Conservation (phyloP, 2,329 filamentous ascomycete species). For the Diatrype stigma region DNA sequence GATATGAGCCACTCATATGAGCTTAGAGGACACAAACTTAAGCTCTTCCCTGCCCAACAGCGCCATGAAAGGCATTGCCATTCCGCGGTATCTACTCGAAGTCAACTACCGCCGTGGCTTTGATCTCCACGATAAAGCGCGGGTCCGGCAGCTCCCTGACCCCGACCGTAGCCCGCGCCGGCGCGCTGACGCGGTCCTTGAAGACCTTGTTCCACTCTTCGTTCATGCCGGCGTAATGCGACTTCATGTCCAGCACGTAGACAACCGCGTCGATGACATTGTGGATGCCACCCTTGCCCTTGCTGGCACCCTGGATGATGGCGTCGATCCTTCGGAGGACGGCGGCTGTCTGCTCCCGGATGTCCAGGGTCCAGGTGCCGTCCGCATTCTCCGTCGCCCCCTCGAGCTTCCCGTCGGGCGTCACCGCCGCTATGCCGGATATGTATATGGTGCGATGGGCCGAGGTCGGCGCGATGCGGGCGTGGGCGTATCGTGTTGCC, state of each 20-base stretch:
- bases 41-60: too few species aligned
- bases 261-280: constrained; percentile 38
- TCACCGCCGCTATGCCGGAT: constrained; percentile 33
- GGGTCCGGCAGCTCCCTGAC: constrained; percentile 28
- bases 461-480: constrained; percentile 23
- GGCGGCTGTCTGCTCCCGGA: constrained; percentile 34
- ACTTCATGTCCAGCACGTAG: constrained; percentile 37
- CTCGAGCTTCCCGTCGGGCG: constrained; percentile 29
- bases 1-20: too few species aligned
- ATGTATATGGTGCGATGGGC: constrained; percentile 35
- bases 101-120: constrained; percentile 24
- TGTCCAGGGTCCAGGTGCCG: constrained; percentile 30
- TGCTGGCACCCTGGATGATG: constrained; percentile 33
- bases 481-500: constrained; percentile 29
- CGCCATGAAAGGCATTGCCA: too few species aligned
- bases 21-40: too few species aligned
- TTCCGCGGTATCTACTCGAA: too few species aligned
- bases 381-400: constrained; percentile 33
- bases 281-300: constrained; percentile 30
- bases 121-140: constrained; percentile 30
- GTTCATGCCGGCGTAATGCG: constrained; percentile 39
- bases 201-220: constrained; percentile 44
- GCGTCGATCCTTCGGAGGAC: constrained; percentile 33
- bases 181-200: constrained; percentile 29
- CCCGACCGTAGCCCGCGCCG: constrained; percentile 30